phyloP scores from a whole-genome alignment of 495 filamentous ascomycete genomes.

The Usnea hakonensis region DNA sequence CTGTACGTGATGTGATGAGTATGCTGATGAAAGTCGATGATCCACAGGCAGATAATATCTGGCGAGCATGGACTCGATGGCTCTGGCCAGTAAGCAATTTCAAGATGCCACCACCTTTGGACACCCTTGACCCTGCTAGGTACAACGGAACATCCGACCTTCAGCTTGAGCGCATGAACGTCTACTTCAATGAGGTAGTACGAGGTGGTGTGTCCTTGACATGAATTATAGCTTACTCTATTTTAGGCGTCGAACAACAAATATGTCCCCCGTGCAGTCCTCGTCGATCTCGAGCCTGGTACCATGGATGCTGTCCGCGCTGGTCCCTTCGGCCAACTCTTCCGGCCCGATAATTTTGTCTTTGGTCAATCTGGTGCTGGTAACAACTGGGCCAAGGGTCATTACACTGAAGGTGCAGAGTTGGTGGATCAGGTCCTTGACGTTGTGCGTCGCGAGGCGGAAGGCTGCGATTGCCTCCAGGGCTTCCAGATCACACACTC shows the following conservation, averaged over 20 bases:
- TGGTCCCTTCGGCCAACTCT: slow-evolving; percentile 97
- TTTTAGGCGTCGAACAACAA: slow-evolving; percentile 86
- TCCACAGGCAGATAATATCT: slow-evolving; percentile 85
- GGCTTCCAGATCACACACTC: slow-evolving; percentile 99
- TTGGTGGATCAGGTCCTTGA: slow-evolving; percentile 97
- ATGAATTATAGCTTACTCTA: background rate
- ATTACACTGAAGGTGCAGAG: slow-evolving; percentile 99
- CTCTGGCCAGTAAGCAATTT: slow-evolving; percentile 69
- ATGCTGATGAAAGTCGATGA: slow-evolving; percentile 18
- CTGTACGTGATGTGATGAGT: slow-evolving; percentile 7
- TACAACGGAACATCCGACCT: slow-evolving; percentile 98
- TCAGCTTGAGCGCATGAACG: slow-evolving; percentile 99
- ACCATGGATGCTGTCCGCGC: slow-evolving; percentile 99
- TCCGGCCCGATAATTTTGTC: slow-evolving; percentile 99
- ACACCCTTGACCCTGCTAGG: slow-evolving; percentile 39
- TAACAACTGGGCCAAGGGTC: slow-evolving; percentile 99
- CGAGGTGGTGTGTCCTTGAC: background rate
- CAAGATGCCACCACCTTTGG: slow-evolving; percentile 2
- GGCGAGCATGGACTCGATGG: slow-evolving; percentile 98
- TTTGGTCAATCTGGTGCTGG: slow-evolving; percentile 99
- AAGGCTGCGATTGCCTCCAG: slow-evolving; percentile 99
- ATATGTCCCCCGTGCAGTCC: slow-evolving; percentile 98
- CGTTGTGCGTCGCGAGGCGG: slow-evolving; percentile 97
- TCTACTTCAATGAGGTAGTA: slow-evolving; percentile 99
- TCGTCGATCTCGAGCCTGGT: slow-evolving; percentile 95